Percentiles rank a stretch among this genome's conserved stretches.
Evolutionary conservation across 1,139 yeast genomes (phyloP).

Genomic region (Martiniozyma asiatica): DNA sequence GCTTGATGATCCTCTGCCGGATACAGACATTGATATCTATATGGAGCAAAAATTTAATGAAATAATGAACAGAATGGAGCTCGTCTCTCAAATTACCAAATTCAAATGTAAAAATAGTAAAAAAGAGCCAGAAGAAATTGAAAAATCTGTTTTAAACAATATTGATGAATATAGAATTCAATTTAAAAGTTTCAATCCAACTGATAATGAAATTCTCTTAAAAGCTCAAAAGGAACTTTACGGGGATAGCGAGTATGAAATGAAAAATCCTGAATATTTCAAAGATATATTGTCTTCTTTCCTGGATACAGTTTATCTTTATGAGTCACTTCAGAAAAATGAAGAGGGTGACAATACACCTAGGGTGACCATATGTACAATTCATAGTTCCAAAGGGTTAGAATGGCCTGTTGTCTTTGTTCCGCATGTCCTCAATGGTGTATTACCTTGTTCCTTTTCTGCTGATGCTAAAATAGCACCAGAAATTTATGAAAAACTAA

Average conservation of each 20-base stretch:
- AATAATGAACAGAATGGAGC: slow-evolving; percentile 3
- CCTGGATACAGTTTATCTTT: slow-evolving; percentile 51
- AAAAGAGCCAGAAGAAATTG: slow-evolving; percentile 13
- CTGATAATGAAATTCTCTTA: slow-evolving; percentile 14
- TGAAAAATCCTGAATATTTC: slow-evolving; percentile 3
- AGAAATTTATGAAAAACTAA: no score
- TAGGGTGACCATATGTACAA: slow-evolving; percentile 40
- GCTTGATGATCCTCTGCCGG: no score
- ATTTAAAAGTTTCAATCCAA: slow-evolving; percentile 16
- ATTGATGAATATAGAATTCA: slow-evolving; percentile 19
- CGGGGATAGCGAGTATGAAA: slow-evolving; percentile 3
- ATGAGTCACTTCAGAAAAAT: slow-evolving; percentile 19
- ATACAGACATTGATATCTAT: no score
- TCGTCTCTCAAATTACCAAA: no score
- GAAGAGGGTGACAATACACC: slow-evolving; percentile 8
- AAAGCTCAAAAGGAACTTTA: slow-evolving; percentile 12
- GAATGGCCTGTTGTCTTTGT: slow-evolving; percentile 93
- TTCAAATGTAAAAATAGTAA: no score
- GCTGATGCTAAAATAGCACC: no score
- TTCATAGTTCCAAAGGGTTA: slow-evolving; percentile 86
- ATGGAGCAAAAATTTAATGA: no score
- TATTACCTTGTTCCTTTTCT: slow-evolving; percentile 19
- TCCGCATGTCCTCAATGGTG: slow-evolving; percentile 54
- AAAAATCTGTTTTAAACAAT: slow-evolving; percentile 18
- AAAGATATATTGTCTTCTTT: slow-evolving; percentile 34